Evolutionary conservation across 441 rosid genomes (phyloP).

Genomic region (Populus hybrid): DNA sequence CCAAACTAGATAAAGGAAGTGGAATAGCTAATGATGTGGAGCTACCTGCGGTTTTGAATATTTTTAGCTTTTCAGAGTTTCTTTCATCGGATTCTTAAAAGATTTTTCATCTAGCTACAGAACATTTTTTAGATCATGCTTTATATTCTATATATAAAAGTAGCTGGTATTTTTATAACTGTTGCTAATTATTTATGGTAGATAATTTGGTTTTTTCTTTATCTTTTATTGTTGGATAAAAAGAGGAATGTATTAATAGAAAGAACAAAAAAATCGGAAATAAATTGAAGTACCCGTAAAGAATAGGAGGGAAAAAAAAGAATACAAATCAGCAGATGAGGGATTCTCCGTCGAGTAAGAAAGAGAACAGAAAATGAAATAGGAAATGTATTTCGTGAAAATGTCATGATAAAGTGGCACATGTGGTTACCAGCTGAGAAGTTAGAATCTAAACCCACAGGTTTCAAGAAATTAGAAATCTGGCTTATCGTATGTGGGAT

Average conservation of each 20-base stretch:
- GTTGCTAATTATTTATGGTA: not conserved
- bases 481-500: no score
- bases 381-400: no score
- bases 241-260: not conserved
- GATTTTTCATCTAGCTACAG: not conserved
- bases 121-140: not conserved
- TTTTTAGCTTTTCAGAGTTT: not conserved
- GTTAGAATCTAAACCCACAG: no score
- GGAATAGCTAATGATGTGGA: slow-evolving; percentile 1
- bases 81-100: not conserved
- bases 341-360: not conserved
- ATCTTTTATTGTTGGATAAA: not conserved
- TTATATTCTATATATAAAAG: not conserved
- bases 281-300: not conserved
- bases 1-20: not conserved
- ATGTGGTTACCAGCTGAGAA: no score
- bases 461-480: no score
- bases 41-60: not conserved
- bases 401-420: not conserved
- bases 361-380: not conserved
- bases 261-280: not conserved
- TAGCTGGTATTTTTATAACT: not conserved
- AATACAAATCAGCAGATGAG: not conserved
- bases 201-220: not conserved
- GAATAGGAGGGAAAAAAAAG: not conserved